Base-by-base conservation (phyloP, 345 rosid genomes). In the Populus simonii region DNA sequence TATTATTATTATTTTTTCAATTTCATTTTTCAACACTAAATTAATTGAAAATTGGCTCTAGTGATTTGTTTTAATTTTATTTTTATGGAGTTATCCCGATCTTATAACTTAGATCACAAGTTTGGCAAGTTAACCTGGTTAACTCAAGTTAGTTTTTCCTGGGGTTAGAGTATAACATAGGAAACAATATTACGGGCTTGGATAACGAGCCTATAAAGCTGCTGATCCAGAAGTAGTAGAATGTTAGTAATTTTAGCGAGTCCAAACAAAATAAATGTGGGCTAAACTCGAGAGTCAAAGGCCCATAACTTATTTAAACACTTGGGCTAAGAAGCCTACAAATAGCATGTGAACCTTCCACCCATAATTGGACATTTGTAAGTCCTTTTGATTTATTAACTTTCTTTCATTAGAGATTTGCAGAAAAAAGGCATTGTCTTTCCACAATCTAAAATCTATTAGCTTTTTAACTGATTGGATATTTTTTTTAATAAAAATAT, bases 41-140 rank as follows among this genome's bases (percentile, higher is more conserved):
- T 31, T 31, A 0, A 3, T 31, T 31, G 0, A 31, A 0, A 31
- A 31, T 3, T 31, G 33, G 33, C 3, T 4, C 3, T 31, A 31
- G 4, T 31, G 33, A 31, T 31, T 31, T 31, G 33, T 31, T 31
- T 31, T 1, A 2, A 31, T 31, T 31, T 31, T 31, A 31, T 31
- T 31, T 31, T 0, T 3, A 31, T 3, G 2, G 33, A 0, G 3
- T 0, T 31, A 31, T 31, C 33, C 3, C 0, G 33, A 31, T 31
- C 0, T 31, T 0, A 0, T 0, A 0, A 31, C 33, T 3, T 31
- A 31, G 0, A 31, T 31, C 3, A 0, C 3, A 0, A 31, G 33
- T 31, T 31, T 31, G 0, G 0, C 4, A 31, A 3, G 3, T 31
- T 31, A 31, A 31, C 3, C 3, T 2, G 33, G 4, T 31, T 31